Evolutionary conservation across 2,329 filamentous ascomycete species (phyloP), one percentile per base, ranked within the genome.

Genomic region (Alternaria rosae): DNA sequence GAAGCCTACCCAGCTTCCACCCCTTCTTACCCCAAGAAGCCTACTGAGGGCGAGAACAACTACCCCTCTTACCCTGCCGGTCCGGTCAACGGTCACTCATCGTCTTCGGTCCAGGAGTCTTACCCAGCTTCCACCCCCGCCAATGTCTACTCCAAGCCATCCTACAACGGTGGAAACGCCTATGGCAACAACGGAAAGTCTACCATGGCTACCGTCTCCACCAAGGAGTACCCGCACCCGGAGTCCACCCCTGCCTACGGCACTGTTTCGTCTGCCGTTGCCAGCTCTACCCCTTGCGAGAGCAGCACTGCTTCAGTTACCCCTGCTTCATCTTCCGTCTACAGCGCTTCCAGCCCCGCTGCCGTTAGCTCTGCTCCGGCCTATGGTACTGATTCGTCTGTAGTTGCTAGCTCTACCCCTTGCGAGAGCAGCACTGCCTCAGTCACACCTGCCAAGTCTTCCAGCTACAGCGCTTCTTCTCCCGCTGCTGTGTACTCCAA

Each of bases 351-450:
- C 3, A 48, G 2, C 20, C 45, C 30, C 6, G 38, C 38, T 12
- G 32, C 20, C 20, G 26, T 50, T 48, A 45, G 47, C 47, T 58
- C 55, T 8, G 52, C 38, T 23, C 38, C 55, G 32, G 28, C 20
- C 4, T 48, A 48, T 28, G 28, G 45, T n/a, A 28, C 26, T 15
- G 28, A 8, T 20, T 30, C 11, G 7, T 38, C 30, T 6, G 26
- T 38, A 3, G 32, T 25, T 21, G 26, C 56, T 48, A 45, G 47
- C 47, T 58, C 55, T 4, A 58, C 55, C n/a, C 38, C 55, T 44
- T 58, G 47, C 20, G 47, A 58, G 28, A 62, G 53, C 55, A 62
- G 30, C 55, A 54, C 55, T 11, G 57, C 57, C 6, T n/a, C 47
- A 4, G 48, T 42, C n/a, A 44, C 28, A 3, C 47, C 48, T 7